Evolutionary conservation across 1,284 basidiomycete genomes (phyloP), one percentile per base, ranked within the genome.

Genomic region (Apiotrichum brassicae): DNA sequence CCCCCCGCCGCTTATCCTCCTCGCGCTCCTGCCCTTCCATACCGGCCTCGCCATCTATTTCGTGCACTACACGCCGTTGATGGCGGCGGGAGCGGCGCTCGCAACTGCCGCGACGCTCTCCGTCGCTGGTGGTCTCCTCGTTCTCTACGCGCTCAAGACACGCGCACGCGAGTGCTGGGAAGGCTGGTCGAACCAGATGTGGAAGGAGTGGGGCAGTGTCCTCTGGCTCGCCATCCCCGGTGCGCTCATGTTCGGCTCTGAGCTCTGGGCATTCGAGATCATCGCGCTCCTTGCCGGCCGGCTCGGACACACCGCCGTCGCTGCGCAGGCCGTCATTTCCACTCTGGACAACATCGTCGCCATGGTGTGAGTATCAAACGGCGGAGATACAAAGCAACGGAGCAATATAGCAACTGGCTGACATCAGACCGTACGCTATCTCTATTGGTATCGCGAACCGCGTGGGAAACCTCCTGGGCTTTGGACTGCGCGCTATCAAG

Each of bases 241-340:
- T 23, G 54, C 58, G 1, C 41, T 61, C 54, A 62, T 60, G 61
- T 63, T 54, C 19, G 55, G 58, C 14, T 57, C 57, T 4, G 63
- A 65, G 46, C 57, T 60, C 34, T 60, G 60, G 59, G 54, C 56
- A 19, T 65, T 63, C 33, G 62, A 65, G 45, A 48, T 63, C 22
- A 61, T 63, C 23, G 54, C 61, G 1, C 51, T 65, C 12, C 53
- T 65, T 13, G 63, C 63, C 1, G 63, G 63, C 3, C 45, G 60
- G 14, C 51, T 65, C 4, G 63, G 63, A 1, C 50, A 59, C 35
- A 51, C 45, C 1, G 52, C 57, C 2, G 60, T 65, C 28, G 62
- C 62, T 1, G 63, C 63, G 9, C 62, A 65, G 35, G 63, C 62
- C 7, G 59, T 54, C 43, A 54, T 62, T 37, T 51, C 54, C 25